Conservation (phyloP, 164 flowering plant genomes). For the Tetracentron sinense region DNA sequence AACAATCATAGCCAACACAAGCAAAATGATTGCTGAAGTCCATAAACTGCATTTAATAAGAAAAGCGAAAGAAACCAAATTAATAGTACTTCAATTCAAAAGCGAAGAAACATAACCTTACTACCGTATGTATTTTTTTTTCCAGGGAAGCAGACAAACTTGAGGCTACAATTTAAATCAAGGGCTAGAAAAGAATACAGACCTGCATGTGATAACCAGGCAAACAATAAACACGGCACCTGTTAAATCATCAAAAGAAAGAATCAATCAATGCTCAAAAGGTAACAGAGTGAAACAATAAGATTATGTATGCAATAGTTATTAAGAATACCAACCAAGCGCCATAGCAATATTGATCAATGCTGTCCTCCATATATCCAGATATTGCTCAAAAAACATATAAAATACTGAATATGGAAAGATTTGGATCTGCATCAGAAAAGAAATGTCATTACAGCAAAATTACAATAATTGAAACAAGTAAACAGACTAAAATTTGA, state of each 20-base stretch:
- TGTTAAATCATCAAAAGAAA: slow-evolving; percentile 30
- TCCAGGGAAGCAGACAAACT: neutral
- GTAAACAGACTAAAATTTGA: neutral
- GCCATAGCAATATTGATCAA: slow-evolving; percentile 85
- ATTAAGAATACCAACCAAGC: slow-evolving; percentile 59
- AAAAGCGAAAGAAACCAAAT: slow-evolving; percentile 7
- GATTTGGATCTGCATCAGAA: slow-evolving; percentile 72
- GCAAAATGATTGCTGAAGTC: slow-evolving; percentile 85
- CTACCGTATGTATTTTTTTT: neutral
- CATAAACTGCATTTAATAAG: slow-evolving; percentile 54
- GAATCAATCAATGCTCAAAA: slow-evolving; percentile 4
- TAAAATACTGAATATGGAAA: slow-evolving; percentile 97
- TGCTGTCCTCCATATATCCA: slow-evolving; percentile 93
- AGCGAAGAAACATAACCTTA: neutral
- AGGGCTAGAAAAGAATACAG: slow-evolving; percentile 19
- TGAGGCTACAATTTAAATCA: neutral
- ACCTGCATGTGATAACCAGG: slow-evolving; percentile 89
- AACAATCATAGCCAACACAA: slow-evolving; percentile 82
- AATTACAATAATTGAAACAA: neutral
- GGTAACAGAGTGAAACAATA: neutral
- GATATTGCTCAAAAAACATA: slow-evolving; percentile 95
- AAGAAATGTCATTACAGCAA: slow-evolving; percentile 17
- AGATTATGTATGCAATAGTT: neutral
- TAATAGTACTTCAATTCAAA: neutral
- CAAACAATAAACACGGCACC: slow-evolving; percentile 95